These are phyloP conservation scores for Pseudohyphozyma bogoriensis DNA, from an alignment of 768 basidiomycete species.

Conservation along the genomic window DNA sequence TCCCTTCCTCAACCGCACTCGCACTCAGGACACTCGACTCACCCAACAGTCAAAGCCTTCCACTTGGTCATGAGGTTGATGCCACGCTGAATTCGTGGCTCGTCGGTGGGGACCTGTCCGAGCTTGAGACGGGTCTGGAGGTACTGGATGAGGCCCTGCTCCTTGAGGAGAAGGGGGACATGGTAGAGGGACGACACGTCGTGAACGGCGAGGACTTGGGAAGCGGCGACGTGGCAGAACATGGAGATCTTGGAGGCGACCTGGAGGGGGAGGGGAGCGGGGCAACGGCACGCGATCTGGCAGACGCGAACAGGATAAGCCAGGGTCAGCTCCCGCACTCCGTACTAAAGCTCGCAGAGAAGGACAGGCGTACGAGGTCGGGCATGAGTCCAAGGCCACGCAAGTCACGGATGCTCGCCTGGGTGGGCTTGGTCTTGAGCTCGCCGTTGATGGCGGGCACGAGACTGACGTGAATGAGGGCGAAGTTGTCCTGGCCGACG, in stretches of 20 bases:
- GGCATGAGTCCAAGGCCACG: slow-evolving; percentile 85
- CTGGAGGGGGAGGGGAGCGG: slow-evolving; percentile 64
- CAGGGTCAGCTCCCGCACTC: too few species aligned
- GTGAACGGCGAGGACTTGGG: slow-evolving; percentile 84
- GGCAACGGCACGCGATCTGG: slow-evolving; percentile 87
- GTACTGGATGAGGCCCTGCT: slow-evolving; percentile 83
- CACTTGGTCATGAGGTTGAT: slow-evolving; percentile 59
- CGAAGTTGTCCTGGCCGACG: slow-evolving; percentile 91
- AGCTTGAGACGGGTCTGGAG: slow-evolving; percentile 74
- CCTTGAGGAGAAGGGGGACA: slow-evolving; percentile 79
- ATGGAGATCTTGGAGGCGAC: slow-evolving; percentile 96
- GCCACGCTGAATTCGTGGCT: slow-evolving; percentile 55
- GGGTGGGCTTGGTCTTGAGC: slow-evolving; percentile 98
- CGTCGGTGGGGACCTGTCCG: slow-evolving; percentile 46
- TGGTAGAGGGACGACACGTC: slow-evolving; percentile 96
- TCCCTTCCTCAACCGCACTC: not conserved
- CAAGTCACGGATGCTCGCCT: slow-evolving; percentile 88
- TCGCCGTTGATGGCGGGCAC: slow-evolving; percentile 99
- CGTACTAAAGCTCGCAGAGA: not conserved
- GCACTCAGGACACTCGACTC: too few species aligned
- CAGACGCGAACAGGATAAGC: too few species aligned
- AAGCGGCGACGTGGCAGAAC: slow-evolving; percentile 90
- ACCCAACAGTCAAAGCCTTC: slow-evolving; percentile 76
- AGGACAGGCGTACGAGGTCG: slow-evolving; percentile 59
- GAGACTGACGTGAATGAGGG: slow-evolving; percentile 89